These are phyloP conservation scores for Penicillium nordicum DNA, from an alignment of 2,329 filamentous ascomycete species.

Conservation along the genomic window DNA sequence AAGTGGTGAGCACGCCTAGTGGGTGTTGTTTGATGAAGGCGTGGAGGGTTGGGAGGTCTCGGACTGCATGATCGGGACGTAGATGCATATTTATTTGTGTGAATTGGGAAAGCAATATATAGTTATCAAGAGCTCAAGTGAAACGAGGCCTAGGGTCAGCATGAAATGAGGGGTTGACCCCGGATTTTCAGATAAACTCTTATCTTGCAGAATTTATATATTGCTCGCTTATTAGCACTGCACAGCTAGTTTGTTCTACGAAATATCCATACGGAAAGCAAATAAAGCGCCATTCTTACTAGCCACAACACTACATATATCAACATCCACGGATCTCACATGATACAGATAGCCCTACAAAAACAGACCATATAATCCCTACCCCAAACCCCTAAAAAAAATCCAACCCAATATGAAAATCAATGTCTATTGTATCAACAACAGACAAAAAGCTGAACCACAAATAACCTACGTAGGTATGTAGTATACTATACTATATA, in stretches of 20 bases:
- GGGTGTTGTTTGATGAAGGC: constrained; percentile 19
- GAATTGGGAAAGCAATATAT: constrained; percentile 9
- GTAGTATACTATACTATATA: neutral
- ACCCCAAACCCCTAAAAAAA: neutral
- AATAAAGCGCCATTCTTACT: neutral
- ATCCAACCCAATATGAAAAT: neutral
- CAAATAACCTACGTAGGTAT: neutral
- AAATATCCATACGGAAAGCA: neutral
- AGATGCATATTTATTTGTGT: constrained; percentile 19
- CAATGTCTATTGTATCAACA: neutral
- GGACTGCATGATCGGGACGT: constrained; percentile 16
- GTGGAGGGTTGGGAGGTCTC: constrained; percentile 17
- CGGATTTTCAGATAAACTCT: constrained; percentile 17
- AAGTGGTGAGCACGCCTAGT: constrained; percentile 20
- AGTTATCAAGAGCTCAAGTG: neutral
- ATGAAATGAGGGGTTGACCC: constrained; percentile 10
- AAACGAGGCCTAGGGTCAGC: constrained; percentile 5
- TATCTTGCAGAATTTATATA: neutral
- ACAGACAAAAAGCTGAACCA: constrained; percentile 1
- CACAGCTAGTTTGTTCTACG: neutral
- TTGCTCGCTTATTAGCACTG: neutral
- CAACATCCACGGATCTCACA: neutral
- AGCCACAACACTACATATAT: neutral
- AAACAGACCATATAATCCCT: neutral
- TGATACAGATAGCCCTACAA: neutral